Base-by-base conservation (phyloP, 331 rosid species). In the Quercus tomentella region DNA sequence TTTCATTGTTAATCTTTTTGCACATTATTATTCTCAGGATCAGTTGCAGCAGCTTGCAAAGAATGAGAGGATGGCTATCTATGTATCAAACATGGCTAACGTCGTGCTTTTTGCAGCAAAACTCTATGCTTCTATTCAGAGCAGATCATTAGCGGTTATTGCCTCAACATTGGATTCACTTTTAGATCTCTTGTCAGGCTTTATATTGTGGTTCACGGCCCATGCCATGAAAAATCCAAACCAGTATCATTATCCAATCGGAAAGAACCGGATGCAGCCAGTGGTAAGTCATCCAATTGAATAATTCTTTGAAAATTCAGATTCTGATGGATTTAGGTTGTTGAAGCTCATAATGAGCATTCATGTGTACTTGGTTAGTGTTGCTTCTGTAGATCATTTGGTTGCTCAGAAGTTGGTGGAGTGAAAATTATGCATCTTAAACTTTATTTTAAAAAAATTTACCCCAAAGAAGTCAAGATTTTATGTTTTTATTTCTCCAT, bases 161-260 rank as follows among this genome's bases (percentile, higher is more conserved):
- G 97, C 97, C 70, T 93, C 97, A 62, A 93, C 96, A 10, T 54
- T 93, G 83, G 97, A 93, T 74, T 93, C 97, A 54, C 96, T 92
- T 68, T 80, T 91, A 82, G 96, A 92, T 75, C 97, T 92, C 72
- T 70, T 92, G 81, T 92, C 97, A 7, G 96, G 96, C 49, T 91
- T 92, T 82, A 92, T 92, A 33, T 62, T 92, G 81, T 92, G 97
- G 97, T 92, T 89, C 78, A 92, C 96, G 72, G 82, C 96, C 21
- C 0, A 88, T 78, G 86, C 94, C 81, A 92, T 92, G 97, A 91
- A 33, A 84, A 88, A 49, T 5, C 92, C 96, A 3, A 92, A 92
- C 81, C 91, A 80, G 1, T 91, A 20, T 81, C 79, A 78, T 81
- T 92, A 92, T 67, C 97, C 97, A 76, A 91, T 92, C 45, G 97